phyloP scores from a whole-genome alignment of 441 rosid species.

The Kokia cookei region DNA sequence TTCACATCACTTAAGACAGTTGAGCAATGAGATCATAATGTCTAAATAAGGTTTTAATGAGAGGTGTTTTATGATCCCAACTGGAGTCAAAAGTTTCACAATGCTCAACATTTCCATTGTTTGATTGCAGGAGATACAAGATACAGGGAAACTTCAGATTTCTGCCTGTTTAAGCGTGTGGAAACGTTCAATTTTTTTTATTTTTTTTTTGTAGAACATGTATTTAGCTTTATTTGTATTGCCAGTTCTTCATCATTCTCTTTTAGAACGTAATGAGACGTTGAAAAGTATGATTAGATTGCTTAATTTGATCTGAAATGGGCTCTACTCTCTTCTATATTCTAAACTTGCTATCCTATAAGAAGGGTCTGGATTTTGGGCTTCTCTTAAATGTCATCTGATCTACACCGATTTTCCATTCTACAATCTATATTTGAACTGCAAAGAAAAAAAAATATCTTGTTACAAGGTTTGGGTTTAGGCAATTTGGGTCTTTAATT shows the following conservation, averaged over 20 bases:
- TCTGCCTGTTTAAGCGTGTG: background rate
- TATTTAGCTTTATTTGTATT: background rate
- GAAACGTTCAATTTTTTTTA: background rate
- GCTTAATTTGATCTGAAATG: background rate
- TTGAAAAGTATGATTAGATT: background rate
- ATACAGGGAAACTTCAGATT: background rate
- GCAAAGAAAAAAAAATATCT: background rate
- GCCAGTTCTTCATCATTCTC: background rate
- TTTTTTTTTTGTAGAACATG: conserved; percentile 1
- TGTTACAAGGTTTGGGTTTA: background rate
- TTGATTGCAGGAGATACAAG: conserved; percentile 9
- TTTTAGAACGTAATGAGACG: background rate
- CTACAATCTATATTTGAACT: background rate
- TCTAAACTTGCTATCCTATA: background rate
- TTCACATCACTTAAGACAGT: background rate
- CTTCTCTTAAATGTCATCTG: background rate
- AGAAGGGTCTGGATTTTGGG: background rate
- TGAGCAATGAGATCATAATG: background rate
- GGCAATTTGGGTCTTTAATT: background rate
- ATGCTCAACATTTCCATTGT: background rate
- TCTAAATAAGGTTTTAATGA: background rate
- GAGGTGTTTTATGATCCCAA: background rate
- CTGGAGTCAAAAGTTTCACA: background rate
- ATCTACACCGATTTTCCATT: background rate
- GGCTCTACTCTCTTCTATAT: background rate